These are phyloP conservation scores for Stephania japonica DNA, from an alignment of 164 flowering plant genomes.

Conservation along the genomic window DNA sequence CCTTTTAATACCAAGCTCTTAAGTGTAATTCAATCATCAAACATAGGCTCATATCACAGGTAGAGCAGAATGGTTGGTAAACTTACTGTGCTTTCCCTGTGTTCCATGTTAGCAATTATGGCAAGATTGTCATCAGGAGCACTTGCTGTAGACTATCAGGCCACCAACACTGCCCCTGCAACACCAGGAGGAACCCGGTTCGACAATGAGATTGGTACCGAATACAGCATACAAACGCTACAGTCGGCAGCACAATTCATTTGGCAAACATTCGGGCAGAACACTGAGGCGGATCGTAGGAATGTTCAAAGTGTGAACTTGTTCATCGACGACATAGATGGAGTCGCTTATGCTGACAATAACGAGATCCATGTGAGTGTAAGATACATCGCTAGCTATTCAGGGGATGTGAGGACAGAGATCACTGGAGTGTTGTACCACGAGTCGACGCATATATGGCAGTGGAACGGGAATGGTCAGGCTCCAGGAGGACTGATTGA, in stretches of 20 bases:
- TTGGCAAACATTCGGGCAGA: constrained; percentile 44
- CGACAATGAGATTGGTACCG: constrained; percentile 33
- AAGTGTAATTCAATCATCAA: background rate
- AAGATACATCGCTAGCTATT: constrained; percentile 27
- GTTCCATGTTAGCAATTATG: constrained; percentile 11
- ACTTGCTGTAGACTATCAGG: constrained; percentile 37
- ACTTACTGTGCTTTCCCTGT: constrained; percentile 12
- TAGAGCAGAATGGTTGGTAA: constrained; percentile 21
- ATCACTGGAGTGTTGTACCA: constrained; percentile 55
- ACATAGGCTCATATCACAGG: background rate
- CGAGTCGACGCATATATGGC: constrained; percentile 63
- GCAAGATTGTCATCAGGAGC: background rate
- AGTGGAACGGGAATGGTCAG: constrained; percentile 52
- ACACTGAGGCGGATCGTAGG: constrained; percentile 31
- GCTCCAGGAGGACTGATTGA: constrained; percentile 53
- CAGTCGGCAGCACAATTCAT: constrained; percentile 43
- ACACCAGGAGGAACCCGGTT: constrained; percentile 47
- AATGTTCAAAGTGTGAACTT: constrained; percentile 27
- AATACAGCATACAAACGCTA: constrained; percentile 32
- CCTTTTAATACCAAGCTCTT: background rate
- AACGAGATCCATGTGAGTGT: constrained; percentile 45
- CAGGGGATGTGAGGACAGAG: constrained; percentile 46
- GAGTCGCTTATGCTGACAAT: constrained; percentile 41
- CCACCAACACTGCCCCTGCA: constrained; percentile 34
- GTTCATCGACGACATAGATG: constrained; percentile 37